Conservation (phyloP, 495 filamentous ascomycete genomes). For the Darksidea phi region DNA sequence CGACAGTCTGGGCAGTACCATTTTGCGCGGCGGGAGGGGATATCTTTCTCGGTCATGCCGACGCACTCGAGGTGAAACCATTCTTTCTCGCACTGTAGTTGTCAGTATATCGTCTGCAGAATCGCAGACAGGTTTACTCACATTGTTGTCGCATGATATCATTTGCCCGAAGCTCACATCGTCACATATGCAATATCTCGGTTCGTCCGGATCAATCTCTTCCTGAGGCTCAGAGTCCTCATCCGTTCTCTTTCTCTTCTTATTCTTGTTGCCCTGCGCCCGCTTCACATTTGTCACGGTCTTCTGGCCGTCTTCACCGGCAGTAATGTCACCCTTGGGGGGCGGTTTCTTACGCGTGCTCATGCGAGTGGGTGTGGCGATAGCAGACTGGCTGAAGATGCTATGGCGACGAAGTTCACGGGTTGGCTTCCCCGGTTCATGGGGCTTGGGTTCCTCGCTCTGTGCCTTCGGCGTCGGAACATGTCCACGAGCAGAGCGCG, state of each 20-base stretch:
- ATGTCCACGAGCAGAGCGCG: constrained; percentile 26
- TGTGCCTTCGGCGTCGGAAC: constrained; percentile 40
- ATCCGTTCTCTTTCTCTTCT: constrained; percentile 50
- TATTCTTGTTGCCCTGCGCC: constrained; percentile 69
- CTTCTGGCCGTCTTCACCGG: constrained; percentile 69
- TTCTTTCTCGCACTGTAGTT: constrained; percentile 54
- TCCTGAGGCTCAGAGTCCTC: constrained; percentile 58
- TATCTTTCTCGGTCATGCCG: constrained; percentile 59
- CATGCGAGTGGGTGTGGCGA: constrained; percentile 23
- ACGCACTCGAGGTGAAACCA: constrained; percentile 97
- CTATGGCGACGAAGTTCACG: constrained; percentile 42
- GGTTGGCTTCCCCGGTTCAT: constrained; percentile 13
- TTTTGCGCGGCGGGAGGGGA: constrained; percentile 74
- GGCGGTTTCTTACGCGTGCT: constrained; percentile 31
- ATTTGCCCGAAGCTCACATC: constrained; percentile 91
- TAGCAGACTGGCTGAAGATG: constrained; percentile 36
- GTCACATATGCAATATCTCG: constrained; percentile 86
- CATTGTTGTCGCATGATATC: constrained; percentile 94
- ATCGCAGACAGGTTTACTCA: constrained; percentile 50
- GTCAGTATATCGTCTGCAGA: constrained; percentile 17
- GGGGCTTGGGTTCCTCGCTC: constrained; percentile 42
- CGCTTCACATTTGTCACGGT: constrained; percentile 72
- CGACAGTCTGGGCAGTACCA: constrained; percentile 95
- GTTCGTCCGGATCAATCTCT: constrained; percentile 82
- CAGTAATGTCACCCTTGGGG: constrained; percentile 41